Base-by-base conservation (phyloP, 441 rosid species). In the Macaranga tanarius region DNA sequence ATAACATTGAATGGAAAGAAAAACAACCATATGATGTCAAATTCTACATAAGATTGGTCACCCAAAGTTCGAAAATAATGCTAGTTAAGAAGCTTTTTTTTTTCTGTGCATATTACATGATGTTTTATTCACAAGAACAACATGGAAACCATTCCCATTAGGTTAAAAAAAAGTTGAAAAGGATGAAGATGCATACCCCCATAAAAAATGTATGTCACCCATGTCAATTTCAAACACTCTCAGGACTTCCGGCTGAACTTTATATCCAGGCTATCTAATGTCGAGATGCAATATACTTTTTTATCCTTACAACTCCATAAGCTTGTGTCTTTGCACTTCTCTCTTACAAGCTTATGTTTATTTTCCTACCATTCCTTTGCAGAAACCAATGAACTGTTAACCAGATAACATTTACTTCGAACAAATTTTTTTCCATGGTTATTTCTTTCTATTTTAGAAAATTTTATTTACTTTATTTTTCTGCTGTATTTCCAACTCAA, bases 291-390 rank as follows among this genome's bases (percentile, higher is more conserved):
- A 74, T 50, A 73, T 73, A 55, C 57, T 66, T 55, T 28, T 44
- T 9, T 70, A 62, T 23, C 60, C 31, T 62, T 25, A 15, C 65
- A 25, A 19, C 73, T 75, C 47, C 62, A 55, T 62, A 65, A 77
- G 73, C 86, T 71, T 45, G 52, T 48, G 2, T 34, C 20, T n/a
- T 45, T 65, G 65, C 52, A 62, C 71, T 56, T 65, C 52, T 69
- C 72, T 66, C 55, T 20, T 25, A 3, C 58, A 69, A 75, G 79
- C 84, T 82, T 73, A 65, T 16, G 20, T 62, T 80, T 81, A 77
- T 81, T 81, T 58, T 59, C 67, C 55, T 54, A 69, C 19, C 75
- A 59, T 63, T 69, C 65, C 52, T 58, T 74, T 57, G 55, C 34
- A 65, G 52, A 60, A 77, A 62, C 69, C 62, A 73, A 65, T 42